These are phyloP conservation scores for Ogataea ramenticola DNA, from an alignment of 805 yeast genomes.

Conservation along the genomic window DNA sequence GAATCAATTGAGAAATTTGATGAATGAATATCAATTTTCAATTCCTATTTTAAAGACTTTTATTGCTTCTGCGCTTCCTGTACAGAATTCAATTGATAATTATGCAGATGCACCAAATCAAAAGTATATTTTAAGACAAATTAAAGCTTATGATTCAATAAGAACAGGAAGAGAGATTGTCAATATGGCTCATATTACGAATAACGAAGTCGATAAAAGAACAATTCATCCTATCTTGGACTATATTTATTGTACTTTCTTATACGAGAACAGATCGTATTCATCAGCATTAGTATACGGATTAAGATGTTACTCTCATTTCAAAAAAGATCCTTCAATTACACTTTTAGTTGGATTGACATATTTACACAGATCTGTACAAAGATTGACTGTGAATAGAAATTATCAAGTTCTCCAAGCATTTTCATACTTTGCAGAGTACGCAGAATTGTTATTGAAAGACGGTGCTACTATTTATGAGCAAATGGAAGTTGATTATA, in stretches of 20 bases:
- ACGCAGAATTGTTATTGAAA: constrained; percentile 44
- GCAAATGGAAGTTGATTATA: constrained; percentile 72
- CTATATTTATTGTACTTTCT: constrained; percentile 70
- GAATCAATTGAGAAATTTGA: constrained; percentile 51
- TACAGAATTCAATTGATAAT: constrained; percentile 11
- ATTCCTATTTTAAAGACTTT: constrained; percentile 61
- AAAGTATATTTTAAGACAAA: constrained; percentile 80
- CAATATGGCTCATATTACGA: constrained; percentile 74
- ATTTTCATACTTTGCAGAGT: constrained; percentile 67
- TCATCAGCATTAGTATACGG: constrained; percentile 76
- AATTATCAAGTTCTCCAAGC: constrained; percentile 89
- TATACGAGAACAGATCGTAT: constrained; percentile 77
- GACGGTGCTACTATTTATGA: constrained; percentile 38
- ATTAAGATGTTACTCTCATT: constrained; percentile 58
- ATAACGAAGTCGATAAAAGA: constrained; percentile 36
- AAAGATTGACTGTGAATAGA: constrained; percentile 76
- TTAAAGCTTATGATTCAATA: constrained; percentile 80
- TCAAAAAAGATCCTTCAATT: constrained; percentile 72
- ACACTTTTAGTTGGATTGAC: constrained; percentile 70
- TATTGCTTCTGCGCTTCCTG: constrained; percentile 40
- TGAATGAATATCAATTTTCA: constrained; percentile 70
- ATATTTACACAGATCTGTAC: constrained; percentile 86
- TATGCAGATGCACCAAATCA: constrained; percentile 80
- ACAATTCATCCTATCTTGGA: constrained; percentile 56
- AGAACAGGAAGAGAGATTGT: constrained; percentile 45